Percentiles rank a stretch among this genome's conserved stretches.
phyloP scores from a whole-genome alignment of 2,329 filamentous ascomycete species.

The Bipolaris zeicola region DNA sequence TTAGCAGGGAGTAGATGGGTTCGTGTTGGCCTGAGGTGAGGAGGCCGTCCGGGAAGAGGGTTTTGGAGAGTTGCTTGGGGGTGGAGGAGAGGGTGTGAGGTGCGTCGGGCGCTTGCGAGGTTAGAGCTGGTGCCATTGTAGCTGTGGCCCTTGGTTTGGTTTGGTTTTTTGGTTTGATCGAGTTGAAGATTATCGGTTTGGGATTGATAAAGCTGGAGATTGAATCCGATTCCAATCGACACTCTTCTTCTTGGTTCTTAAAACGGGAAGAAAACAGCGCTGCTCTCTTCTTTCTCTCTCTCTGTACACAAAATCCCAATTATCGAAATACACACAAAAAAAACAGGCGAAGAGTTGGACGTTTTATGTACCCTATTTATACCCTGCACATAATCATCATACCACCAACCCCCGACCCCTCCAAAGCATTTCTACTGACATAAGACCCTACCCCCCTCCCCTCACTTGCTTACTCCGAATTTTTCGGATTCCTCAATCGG shows the following conservation, averaged over 20 bases:
- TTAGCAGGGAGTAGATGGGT: conserved; percentile 69
- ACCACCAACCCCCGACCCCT: background rate
- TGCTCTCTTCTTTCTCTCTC: background rate
- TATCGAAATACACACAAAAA: background rate
- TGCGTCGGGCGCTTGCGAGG: conserved; percentile 43
- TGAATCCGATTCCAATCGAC: too few species aligned
- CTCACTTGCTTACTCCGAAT: background rate
- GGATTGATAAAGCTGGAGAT: background rate
- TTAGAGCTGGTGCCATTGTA: conserved; percentile 50
- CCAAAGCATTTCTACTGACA: too few species aligned
- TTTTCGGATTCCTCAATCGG: background rate
- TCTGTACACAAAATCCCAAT: background rate
- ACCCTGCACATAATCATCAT: background rate
- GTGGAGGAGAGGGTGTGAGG: conserved; percentile 45
- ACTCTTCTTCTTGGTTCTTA: background rate
- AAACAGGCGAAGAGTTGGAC: background rate
- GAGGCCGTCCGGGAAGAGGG: conserved; percentile 67
- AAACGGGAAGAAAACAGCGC: background rate
- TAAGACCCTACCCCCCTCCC: background rate
- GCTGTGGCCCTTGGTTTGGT: background rate
- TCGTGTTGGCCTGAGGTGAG: conserved; percentile 74
- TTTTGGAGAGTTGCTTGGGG: conserved; percentile 47
- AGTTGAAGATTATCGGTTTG: background rate
- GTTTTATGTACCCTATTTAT: background rate
- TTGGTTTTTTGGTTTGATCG: background rate